Evolutionary conservation across 129 eudicot genomes (phyloP), one percentile per base, ranked within the genome.

Genomic region (Centrapalus pauciflorus): DNA sequence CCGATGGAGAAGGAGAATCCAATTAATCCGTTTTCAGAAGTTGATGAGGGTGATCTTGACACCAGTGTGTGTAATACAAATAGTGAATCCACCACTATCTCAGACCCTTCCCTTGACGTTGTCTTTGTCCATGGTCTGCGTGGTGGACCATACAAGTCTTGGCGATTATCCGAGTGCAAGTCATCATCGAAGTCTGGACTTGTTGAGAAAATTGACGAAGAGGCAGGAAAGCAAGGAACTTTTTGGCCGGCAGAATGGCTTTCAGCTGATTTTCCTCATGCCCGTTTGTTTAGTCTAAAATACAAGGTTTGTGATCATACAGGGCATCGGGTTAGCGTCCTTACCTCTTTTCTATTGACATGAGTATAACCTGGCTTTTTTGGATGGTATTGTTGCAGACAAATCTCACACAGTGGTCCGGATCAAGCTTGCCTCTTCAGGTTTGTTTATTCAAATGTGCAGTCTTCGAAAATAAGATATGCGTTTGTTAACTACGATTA

Each of bases 171-270:
- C 43, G 96, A 91, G 40, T 86, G 89, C 79, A 91, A 91, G 79
- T 87, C 84, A 25, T 91, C 97, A 29, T 87, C 93, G 4, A 87
- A 91, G 75, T 91, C 97, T 76, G 96, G 97, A 68, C 96, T 91
- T 75, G 97, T 91, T 16, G 97, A 91, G 77, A 91, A 91, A 78
- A 91, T 91, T 77, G 97, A 91, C 54, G 86, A 87, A 80, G 99
- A 94, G 49, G 97, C 99, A n/a, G 99, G 99, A 65, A 94, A 86
- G 73, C 88, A 80, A 45, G 99, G 97, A 21, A 89, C 97, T 27
- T 94, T 89, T 52, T 94, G 99, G 99, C 99, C 97, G 11, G 97
- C 90, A 2, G 99, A 94, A 79, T 94, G 99, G 97, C 95, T 94
- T 65, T 80, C 97, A 16, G 77, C 85, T 60, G 97, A 94, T 71